These are phyloP conservation scores for Cornus controversa DNA, from an alignment of 148 eudicot species.

Conservation along the genomic window DNA sequence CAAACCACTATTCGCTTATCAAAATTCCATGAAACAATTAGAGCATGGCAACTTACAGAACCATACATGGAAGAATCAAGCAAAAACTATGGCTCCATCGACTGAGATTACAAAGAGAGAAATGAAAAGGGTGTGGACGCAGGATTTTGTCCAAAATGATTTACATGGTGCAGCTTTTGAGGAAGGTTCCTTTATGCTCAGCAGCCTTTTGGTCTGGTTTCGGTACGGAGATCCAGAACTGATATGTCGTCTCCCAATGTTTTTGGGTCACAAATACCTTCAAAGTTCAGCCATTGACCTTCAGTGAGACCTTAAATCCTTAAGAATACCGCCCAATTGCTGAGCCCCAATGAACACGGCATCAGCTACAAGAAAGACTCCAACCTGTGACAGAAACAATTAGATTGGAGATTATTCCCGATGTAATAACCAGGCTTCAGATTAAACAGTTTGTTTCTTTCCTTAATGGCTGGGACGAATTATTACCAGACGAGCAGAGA, in stretches of 20 bases:
- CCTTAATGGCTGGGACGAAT: constrained; percentile 6
- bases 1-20: neutral
- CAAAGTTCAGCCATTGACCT: too few relatives aligned
- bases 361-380: constrained; percentile 70
- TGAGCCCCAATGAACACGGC: constrained; percentile 78
- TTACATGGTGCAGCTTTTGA: neutral
- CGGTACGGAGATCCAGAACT: neutral
- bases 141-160: neutral
- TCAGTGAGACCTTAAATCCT: constrained; percentile 59
- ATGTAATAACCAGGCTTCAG: neutral
- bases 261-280: neutral
- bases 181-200: neutral
- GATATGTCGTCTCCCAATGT: neutral
- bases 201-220: neutral
- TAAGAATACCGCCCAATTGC: constrained; percentile 66
- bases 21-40: constrained; percentile 7
- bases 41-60: neutral
- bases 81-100: neutral
- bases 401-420: neutral
- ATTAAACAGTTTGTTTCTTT: neutral
- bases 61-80: neutral
- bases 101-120: neutral
- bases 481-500: constrained; percentile 82
- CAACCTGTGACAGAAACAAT: constrained; percentile 48
- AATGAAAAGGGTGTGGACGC: neutral